Base-by-base conservation (phyloP, 1,284 basidiomycete species). In the Melanopsichium pennsylvanicum region DNA sequence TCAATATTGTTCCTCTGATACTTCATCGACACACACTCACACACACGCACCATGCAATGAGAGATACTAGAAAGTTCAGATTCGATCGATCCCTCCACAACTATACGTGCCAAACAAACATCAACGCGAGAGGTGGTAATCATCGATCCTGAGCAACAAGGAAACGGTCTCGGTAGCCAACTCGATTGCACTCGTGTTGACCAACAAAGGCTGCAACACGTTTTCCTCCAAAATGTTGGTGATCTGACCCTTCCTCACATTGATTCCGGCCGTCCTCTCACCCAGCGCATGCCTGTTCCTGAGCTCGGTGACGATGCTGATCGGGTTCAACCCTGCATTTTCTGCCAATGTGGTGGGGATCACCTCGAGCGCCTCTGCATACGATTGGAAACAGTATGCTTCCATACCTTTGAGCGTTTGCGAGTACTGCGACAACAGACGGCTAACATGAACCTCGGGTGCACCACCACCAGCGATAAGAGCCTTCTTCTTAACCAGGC, bases 331-430 rank as follows among this genome's bases (percentile, higher is more conserved):
- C 41, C 96, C 96, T 9, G 96, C 96, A 81, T 99, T 98, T 84
- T 99, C 96, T 10, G 96, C 96, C 9, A 99, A 86, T 0, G 96
- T 99, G 3, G 91, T 97, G 2, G 96, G 96, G 72, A 99, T 97
- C 61, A 98, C 90, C 83, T 98, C 96, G 54, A 99, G 87, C 5
- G 96, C 93, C 80, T 98, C 96, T 31, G 96, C 93, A 76, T 93
- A 99, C 4, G 94, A 94, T 81, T 96, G 91, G 88, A 95, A 97
- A 83, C 96, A 97, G 83, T 98, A 98, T 7, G 94, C 92, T 83
- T 98, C 94, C 90, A 97, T 97, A 47, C 96, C 95, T 83, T 91
- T 96, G 71, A 98, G 86, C 0, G 93, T 91, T 75, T 96, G 92
- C 5, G 94, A 89, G 78, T 96, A 88, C 82, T 97, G 91, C 5